Base-by-base conservation (phyloP, 495 filamentous ascomycete species). In the Talaromyces adpressus region DNA sequence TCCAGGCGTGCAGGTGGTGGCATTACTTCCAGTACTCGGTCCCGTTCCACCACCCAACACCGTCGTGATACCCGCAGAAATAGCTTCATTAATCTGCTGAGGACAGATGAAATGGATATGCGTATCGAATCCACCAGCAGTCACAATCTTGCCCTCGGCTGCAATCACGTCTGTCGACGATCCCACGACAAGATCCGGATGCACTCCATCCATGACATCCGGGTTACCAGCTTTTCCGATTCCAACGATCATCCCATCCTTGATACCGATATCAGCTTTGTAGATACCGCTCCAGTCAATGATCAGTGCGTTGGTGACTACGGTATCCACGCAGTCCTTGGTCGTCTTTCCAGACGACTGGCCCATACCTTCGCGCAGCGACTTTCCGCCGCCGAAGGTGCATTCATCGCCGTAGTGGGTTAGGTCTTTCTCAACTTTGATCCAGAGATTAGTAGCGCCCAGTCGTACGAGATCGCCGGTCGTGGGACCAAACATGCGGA, bases 41-140 rank as follows among this genome's bases (percentile, higher is more conserved):
- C 94, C 94, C 12, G 91, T 95, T 11, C 94, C 94, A 47, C 94
- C 94, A 53, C 93, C 94, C 2, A 98, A 79, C 79, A 98, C 85
- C 0, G 94, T 93, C 0, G 94, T 98, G 65, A 98, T 84, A 49
- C 94, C 94, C 22, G 92, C 91, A 12, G 92, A 84, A 36, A 98
- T 78, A 8, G 92, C 86, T 69, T 98, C 95, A 51, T 90, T 79
- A 1, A 86, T 91, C 76, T 98, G 94, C 71, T 98, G 94, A 12
- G 95, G 94, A 71, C 93, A 98, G 69, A 98, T 98, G 66, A 94
- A 91, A 72, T 98, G 94, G 64, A 98, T 91, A 72, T 98, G 94
- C 22, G 89, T 87, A 73, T 98, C 94, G 63, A 97, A 84, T 2
- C 90, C 94, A 69, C 94, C 94, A 11, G 92, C 91, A 1, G 94